These are phyloP conservation scores for Metarhizium album DNA, from an alignment of 2,329 filamentous ascomycete species.

Conservation along the genomic window DNA sequence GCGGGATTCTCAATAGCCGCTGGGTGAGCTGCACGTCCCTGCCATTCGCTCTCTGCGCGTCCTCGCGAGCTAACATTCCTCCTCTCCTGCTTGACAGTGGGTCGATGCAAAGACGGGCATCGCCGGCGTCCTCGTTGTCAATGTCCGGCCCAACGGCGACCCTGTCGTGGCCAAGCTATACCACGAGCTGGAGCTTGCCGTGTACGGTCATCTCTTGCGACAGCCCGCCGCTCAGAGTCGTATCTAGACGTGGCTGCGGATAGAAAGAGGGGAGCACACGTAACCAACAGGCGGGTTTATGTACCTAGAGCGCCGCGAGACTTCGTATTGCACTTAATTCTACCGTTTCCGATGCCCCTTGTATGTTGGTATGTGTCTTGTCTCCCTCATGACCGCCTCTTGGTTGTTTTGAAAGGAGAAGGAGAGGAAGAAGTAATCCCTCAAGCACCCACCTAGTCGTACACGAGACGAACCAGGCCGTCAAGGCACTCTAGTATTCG, in stretches of 20 bases:
- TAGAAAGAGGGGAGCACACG: too few relatives aligned
- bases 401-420: too few relatives aligned
- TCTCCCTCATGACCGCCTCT: too few relatives aligned
- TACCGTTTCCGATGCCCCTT: too few relatives aligned
- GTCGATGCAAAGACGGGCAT: conserved; percentile 28
- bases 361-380: too few relatives aligned
- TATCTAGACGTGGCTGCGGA: background rate
- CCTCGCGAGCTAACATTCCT: too few relatives aligned
- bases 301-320: too few relatives aligned
- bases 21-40: conserved; percentile 24
- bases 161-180: conserved; percentile 23
- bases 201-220: conserved; percentile 19
- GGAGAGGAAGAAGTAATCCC: too few relatives aligned
- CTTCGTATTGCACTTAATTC: too few relatives aligned
- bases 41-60: background rate
- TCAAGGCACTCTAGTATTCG: background rate
- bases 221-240: background rate
- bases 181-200: conserved; percentile 27
- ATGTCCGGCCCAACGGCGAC: conserved; percentile 28
- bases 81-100: conserved; percentile 17
- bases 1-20: conserved; percentile 29
- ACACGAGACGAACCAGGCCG: too few relatives aligned
- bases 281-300: too few relatives aligned
- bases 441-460: too few relatives aligned
- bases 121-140: conserved; percentile 27